Evolutionary conservation across 805 yeast species (phyloP).

Genomic region (Pichia nakasei): DNA sequence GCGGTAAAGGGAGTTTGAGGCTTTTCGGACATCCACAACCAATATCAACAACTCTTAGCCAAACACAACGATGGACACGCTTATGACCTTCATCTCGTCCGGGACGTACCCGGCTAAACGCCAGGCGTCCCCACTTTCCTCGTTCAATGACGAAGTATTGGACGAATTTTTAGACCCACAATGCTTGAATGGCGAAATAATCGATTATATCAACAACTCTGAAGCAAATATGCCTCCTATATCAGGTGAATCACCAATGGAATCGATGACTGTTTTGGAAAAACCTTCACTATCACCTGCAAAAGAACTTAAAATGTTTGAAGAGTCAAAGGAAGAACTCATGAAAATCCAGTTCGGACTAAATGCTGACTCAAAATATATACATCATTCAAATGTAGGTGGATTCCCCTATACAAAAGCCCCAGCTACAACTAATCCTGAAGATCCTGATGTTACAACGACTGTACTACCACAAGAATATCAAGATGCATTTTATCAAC

Average conservation of each 20-base stretch:
- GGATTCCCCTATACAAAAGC: constrained; percentile 7
- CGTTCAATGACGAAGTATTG: constrained; percentile 37
- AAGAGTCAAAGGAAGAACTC: constrained; percentile 39
- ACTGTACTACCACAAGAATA: constrained; percentile 24
- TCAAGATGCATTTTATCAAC: constrained; percentile 13
- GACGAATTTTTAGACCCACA: constrained; percentile 51
- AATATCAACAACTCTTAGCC: no score
- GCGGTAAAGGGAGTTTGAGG: no score
- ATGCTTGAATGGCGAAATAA: constrained; percentile 25
- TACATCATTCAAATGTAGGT: constrained; percentile 24
- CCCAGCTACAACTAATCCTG: constrained; percentile 9
- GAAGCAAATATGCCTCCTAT: no score
- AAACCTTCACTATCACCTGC: constrained; percentile 5
- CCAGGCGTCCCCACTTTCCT: neutral
- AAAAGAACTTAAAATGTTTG: constrained; percentile 28
- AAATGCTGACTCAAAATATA: constrained; percentile 12
- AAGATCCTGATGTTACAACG: constrained; percentile 20
- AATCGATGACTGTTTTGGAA: neutral
- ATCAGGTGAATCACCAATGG: no score
- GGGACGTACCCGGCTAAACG: neutral
- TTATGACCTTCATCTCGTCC: constrained; percentile 2
- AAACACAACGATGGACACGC: constrained; percentile 6
- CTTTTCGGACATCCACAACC: no score
- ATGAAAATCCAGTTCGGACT: constrained; percentile 46
- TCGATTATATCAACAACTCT: neutral